Percentiles rank a stretch among this genome's conserved stretches.
Conservation (phyloP, 768 basidiomycete genomes). For the Lactarius quietus region DNA sequence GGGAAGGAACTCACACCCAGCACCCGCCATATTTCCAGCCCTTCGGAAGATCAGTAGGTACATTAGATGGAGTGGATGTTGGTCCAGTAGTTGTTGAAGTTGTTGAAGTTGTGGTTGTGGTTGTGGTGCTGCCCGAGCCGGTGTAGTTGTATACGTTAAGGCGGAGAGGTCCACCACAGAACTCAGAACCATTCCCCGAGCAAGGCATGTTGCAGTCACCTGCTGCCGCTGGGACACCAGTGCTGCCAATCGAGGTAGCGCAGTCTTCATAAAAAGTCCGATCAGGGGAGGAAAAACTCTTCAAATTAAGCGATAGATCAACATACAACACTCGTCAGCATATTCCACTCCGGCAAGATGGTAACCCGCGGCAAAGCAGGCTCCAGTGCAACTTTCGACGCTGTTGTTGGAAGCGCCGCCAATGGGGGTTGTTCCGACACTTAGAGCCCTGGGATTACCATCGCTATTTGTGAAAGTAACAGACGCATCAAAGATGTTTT, state of each 20-base stretch:
- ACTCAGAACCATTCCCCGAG: conserved; percentile 56
- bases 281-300: not conserved
- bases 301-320: not conserved
- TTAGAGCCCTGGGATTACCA: conserved; percentile 34
- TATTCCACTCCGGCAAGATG: conserved; percentile 41
- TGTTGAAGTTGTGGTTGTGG: no score
- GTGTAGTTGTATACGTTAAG: conserved; percentile 70
- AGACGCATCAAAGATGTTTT: conserved; percentile 12
- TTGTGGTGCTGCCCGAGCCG: conserved; percentile 45
- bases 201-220: conserved; percentile 66
- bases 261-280: conserved; percentile 40
- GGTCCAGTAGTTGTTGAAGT: no score
- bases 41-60: conserved; percentile 17
- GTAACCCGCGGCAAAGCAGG: conserved; percentile 54
- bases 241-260: conserved; percentile 43
- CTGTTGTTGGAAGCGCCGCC: conserved; percentile 44
- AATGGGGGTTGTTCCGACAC: conserved; percentile 31
- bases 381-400: conserved; percentile 54
- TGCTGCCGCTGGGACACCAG: conserved; percentile 43
- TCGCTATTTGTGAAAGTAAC: conserved; percentile 32
- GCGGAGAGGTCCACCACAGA: conserved; percentile 69
- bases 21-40: no score
- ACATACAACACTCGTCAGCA: conserved; percentile 50
- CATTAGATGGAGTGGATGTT: no score
- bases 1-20: conserved; percentile 45